Percentiles rank a stretch among this genome's conserved stretches.
These are phyloP conservation scores for Ogataea philodendri DNA, from an alignment of 805 yeast genomes.

Conservation along the genomic window DNA sequence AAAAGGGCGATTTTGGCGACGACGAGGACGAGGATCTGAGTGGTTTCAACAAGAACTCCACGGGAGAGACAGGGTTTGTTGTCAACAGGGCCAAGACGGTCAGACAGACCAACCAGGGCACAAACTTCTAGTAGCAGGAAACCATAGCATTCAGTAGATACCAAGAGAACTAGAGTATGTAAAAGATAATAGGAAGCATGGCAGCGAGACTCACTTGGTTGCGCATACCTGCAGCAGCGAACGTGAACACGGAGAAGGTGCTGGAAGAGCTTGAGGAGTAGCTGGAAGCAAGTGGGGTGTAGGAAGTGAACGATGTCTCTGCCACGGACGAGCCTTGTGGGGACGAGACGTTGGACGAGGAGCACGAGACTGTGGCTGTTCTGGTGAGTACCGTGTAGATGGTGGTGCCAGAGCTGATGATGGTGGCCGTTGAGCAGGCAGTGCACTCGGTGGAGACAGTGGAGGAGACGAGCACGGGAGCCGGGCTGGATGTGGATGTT, in stretches of 20 bases:
- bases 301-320: conserved; percentile 1
- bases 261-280: conserved; percentile 1
- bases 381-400: conserved; percentile 3
- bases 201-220: conserved; percentile 1
- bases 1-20: conserved; percentile 27
- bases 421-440: conserved; percentile 2
- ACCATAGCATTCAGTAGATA: conserved; percentile 2
- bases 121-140: conserved; percentile 21
- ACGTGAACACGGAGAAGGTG: conserved; percentile 1
- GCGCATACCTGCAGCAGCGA: conserved; percentile 4
- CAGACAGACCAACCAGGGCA: conserved; percentile 28
- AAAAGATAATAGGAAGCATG: conserved; percentile 1
- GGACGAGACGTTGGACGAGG: too few relatives aligned
- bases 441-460: conserved; percentile 2
- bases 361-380: conserved; percentile 3
- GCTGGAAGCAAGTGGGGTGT: neutral
- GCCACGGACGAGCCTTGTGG: too few relatives aligned
- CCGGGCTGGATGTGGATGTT: conserved; percentile 1
- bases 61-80: conserved; percentile 31
- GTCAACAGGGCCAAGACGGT: conserved; percentile 32
- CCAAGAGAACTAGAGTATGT: conserved; percentile 1
- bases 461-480: neutral
- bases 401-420: conserved; percentile 1
- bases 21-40: conserved; percentile 23
- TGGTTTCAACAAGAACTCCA: conserved; percentile 14